Percentiles rank a stretch among this genome's conserved stretches.
These are phyloP conservation scores for Meyerozyma sp. DNA, from an alignment of 1,139 yeast genomes.

Conservation along the genomic window DNA sequence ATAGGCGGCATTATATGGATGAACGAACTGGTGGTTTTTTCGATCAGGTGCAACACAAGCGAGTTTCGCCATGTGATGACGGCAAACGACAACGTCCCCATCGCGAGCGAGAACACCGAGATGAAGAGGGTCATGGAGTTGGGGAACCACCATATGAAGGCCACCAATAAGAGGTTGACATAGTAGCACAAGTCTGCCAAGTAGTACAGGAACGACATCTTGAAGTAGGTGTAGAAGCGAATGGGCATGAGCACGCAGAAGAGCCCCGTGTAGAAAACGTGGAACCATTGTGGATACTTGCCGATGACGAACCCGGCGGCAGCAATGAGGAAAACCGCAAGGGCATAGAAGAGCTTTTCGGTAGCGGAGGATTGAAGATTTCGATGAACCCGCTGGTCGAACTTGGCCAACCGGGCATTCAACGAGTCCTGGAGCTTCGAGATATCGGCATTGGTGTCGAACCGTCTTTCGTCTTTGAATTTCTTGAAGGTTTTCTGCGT, in stretches of 20 bases:
- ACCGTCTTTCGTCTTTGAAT: slow-evolving; percentile 12
- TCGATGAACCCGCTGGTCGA: slow-evolving; percentile 53
- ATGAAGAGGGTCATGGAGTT: slow-evolving; percentile 65
- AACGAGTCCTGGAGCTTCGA: slow-evolving; percentile 29
- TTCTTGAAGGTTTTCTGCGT: slow-evolving; percentile 30
- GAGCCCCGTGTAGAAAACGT: slow-evolving; percentile 63
- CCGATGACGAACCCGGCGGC: slow-evolving; percentile 76
- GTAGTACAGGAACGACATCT: slow-evolving; percentile 74
- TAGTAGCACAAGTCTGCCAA: slow-evolving; percentile 93
- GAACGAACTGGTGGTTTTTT: slow-evolving; percentile 87
- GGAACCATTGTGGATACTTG: slow-evolving; percentile 69
- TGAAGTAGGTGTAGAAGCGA: slow-evolving; percentile 76
- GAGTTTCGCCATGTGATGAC: slow-evolving; percentile 96
- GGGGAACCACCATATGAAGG: slow-evolving; percentile 82
- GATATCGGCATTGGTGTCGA: slow-evolving; percentile 17
- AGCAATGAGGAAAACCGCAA: slow-evolving; percentile 65
- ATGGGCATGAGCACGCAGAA: slow-evolving; percentile 72
- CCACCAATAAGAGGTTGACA: slow-evolving; percentile 65
- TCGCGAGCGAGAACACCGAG: slow-evolving; percentile 78
- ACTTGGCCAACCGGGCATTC: slow-evolving; percentile 39
- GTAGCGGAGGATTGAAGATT: slow-evolving; percentile 54
- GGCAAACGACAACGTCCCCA: slow-evolving; percentile 90
- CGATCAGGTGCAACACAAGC: slow-evolving; percentile 84
- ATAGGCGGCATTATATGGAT: slow-evolving; percentile 91
- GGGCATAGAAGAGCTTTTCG: slow-evolving; percentile 78